Conservation (phyloP, 306 rosid genomes). For the Inga leiocalycina region DNA sequence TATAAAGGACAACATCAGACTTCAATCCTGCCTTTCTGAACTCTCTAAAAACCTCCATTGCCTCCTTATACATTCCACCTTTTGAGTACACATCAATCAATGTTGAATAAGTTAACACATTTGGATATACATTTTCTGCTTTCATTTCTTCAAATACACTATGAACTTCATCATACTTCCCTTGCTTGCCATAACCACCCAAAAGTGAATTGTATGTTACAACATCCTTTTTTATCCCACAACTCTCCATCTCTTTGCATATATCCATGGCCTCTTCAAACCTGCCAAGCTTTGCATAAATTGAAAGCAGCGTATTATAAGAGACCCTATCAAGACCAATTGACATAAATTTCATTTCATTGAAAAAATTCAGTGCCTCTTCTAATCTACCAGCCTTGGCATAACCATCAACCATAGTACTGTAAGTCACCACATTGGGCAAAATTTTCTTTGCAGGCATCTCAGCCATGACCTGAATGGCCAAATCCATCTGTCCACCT, state of each 20-base stretch:
- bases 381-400: conserved; percentile 81
- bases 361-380: conserved; percentile 69
- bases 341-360: conserved; percentile 65
- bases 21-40: conserved; percentile 70
- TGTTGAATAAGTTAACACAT: conserved; percentile 82
- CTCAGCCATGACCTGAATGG: conserved; percentile 58
- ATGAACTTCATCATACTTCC: conserved; percentile 63
- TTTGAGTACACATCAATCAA: conserved; percentile 78
- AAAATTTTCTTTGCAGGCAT: conserved; percentile 66
- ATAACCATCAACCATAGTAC: conserved; percentile 87
- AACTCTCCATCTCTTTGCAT: conserved; percentile 78
- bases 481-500: conserved; percentile 89
- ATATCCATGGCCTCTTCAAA: conserved; percentile 66
- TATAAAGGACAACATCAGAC: conserved; percentile 88
- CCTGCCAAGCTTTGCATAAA: conserved; percentile 80
- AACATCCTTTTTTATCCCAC: conserved; percentile 69
- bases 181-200: conserved; percentile 85
- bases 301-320: conserved; percentile 77
- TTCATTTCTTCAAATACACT: conserved; percentile 65
- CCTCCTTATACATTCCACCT: conserved; percentile 76
- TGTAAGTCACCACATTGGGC: conserved; percentile 87
- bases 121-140: conserved; percentile 53
- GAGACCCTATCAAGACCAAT: conserved; percentile 79
- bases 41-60: conserved; percentile 67
- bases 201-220: conserved; percentile 88